Evolutionary conservation across 768 basidiomycete genomes (phyloP), one percentile per base, ranked within the genome.

Genomic region (Coprinopsis sp.): DNA sequence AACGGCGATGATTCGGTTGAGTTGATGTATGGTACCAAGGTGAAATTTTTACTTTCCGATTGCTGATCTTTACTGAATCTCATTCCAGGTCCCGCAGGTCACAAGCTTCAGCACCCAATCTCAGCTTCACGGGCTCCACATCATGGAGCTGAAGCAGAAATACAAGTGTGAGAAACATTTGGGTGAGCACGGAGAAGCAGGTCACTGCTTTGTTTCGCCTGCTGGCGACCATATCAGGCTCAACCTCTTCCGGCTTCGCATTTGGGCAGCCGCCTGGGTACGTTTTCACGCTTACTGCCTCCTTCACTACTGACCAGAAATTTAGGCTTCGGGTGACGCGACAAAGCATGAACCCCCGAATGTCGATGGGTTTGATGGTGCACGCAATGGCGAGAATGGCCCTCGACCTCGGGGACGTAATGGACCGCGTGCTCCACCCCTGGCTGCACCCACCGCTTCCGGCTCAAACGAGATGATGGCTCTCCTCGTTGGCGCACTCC

Each of bases 331-430:
- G 3, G 56, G 51, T 1, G 48, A 52, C 33, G 36, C 24, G 10
- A 52, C 53, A 1, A 57, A 54, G 49, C 44, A 40, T n/a, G 31
- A 49, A 14, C 53, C 51, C 13, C 56, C 53, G 1, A 51, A 53
- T 37, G 29, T 29, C 1, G 33, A 30, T 12, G 46, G 31, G 11
- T 57, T 57, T 47, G 51, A 54, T 57, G 55, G 47, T 37, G n/a
- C 2, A 36, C 40, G 2, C 14, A 16, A 14, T 42, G 40, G 12
- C 25, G 3, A 19, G 18, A 12, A 14, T 29, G 3, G 6, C 25
- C 10, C 16, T 29, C 6, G 18, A 30, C 40, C 40, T 23, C 40
- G 25, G 2, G 40, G 40, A n/a, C 18, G 25, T 14, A 23, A 12
- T 2, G 25, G 25, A n/a, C n/a, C n/a, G 25, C 3, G 6, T 3